Base-by-base conservation (phyloP, 2,329 filamentous ascomycete genomes). In the Elsinoe arachidis region DNA sequence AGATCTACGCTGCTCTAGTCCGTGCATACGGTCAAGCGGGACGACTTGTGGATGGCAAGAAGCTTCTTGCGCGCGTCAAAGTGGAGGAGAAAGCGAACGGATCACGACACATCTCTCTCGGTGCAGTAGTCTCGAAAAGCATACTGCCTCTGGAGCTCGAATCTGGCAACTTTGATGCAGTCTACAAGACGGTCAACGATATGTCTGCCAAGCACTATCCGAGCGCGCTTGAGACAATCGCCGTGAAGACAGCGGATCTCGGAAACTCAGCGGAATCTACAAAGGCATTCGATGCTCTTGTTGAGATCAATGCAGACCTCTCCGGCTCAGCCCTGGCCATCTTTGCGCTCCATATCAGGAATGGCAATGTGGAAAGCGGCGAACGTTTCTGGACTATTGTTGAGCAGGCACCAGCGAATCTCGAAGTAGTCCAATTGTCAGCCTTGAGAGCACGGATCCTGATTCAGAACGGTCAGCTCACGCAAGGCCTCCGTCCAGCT, bases 1-100 rank as follows among this genome's bases (percentile, higher is more conserved):
- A 90, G 62, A 87, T 97, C 5, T 97, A 99, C 68, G 90, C 91
- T 21, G 81, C 92, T n/a, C 78, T 99, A 56, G 86, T 97, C 72
- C 88, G 89, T 64, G 90, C 90, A 1, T 97, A 97, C 67, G 81
- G 95, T 57, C 78, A 85, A 43, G 90, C 86, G 60, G 87, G 88
- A 65, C 88, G 92, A 72, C 73, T 86, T 35, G 85, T 89, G 39
- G 89, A 89, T 38, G 93, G 89, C 38, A 80, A 87, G 71, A 88
- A 87, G 67, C 97, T 99, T 70, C 86, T 93, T 69, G 78, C 87
- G 64, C 90, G 86, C 70, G 86, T 99, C 60, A 67, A 69, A 46
- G 59, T 67, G 21, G 62, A 67, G 51, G 55, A 65, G 56, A 54
- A 37, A 9, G 43, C 54, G 12, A 60, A 52, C 12, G 56, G 47